Percentiles rank a stretch among this genome's conserved stretches.
Conservation (phyloP, 163 green algal genomes). For the Scenedesmus sp. region DNA sequence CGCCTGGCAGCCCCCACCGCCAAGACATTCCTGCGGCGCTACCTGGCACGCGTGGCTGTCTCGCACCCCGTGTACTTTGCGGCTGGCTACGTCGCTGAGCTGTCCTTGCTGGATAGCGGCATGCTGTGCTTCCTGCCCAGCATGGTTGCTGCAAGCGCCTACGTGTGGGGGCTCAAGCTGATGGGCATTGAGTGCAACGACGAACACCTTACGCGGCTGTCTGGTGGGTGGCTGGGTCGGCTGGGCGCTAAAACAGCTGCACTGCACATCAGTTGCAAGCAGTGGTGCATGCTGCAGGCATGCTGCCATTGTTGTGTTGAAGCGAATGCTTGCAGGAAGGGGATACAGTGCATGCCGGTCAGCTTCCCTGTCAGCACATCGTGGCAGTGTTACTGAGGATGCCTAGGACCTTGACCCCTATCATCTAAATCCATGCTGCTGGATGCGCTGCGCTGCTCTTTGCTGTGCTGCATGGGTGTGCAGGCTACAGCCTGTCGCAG, state of each 20-base stretch:
- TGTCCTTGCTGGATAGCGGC: conserved; percentile 12
- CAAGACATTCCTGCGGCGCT: conserved; percentile 41
- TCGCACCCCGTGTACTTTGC: conserved; percentile 11
- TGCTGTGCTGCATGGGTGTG: not conserved
- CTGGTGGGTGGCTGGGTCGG: not conserved
- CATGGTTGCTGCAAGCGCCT: conserved; percentile 15
- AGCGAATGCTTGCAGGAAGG: not conserved
- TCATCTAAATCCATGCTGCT: not conserved
- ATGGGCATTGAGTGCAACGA: conserved; percentile 4
- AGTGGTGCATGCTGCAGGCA: not conserved
- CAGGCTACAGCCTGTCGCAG: conserved; percentile 18
- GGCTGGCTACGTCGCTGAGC: conserved; percentile 20
- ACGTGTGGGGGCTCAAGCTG: conserved; percentile 7
- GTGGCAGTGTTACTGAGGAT: too few species aligned
- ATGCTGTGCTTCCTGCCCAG: conserved; percentile 38
- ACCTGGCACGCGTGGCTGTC: not conserved
- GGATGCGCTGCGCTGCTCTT: not conserved
- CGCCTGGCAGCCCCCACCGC: conserved; percentile 1
- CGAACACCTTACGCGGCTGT: not conserved
- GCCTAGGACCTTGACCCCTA: too few species aligned
- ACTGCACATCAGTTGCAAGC: not conserved
- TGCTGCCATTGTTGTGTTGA: not conserved
- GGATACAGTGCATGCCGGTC: not conserved
- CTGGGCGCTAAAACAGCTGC: not conserved
- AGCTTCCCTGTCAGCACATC: not conserved